A percentile compares a stretch with the other conserved stretches of the same genome.
Conservation (phyloP, 495 filamentous ascomycete genomes). For the Penicillium manginii region DNA sequence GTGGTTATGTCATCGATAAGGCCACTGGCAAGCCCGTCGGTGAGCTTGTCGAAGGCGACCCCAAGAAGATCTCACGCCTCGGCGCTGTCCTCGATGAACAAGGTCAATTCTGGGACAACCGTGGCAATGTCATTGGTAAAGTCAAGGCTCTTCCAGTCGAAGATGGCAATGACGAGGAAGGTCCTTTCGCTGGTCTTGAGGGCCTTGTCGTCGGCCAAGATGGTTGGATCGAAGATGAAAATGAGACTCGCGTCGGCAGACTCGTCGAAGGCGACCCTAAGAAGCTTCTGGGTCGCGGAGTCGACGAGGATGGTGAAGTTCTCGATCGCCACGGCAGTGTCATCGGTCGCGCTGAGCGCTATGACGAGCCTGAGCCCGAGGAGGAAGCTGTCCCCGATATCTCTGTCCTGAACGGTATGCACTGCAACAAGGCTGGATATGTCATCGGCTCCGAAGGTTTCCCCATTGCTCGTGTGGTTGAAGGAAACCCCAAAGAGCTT, state of each 20-base stretch:
- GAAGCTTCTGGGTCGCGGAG: conserved; percentile 63
- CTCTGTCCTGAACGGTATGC: conserved; percentile 65
- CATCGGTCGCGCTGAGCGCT: conserved; percentile 64
- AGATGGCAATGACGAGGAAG: conserved; percentile 56
- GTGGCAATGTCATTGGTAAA: conserved; percentile 62
- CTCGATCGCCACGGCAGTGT: conserved; percentile 65
- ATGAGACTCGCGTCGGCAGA: conserved; percentile 60
- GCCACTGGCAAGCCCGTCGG: conserved; percentile 58
- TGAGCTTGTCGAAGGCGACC: conserved; percentile 62
- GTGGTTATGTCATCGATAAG: conserved; percentile 58
- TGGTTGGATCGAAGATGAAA: conserved; percentile 63
- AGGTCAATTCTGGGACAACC: conserved; percentile 65
- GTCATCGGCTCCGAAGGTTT: conserved; percentile 74
- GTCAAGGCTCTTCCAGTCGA: conserved; percentile 62
- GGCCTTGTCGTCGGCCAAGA: conserved; percentile 62
- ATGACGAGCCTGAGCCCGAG: conserved; percentile 50
- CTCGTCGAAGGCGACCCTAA: conserved; percentile 65
- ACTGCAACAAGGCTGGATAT: conserved; percentile 79
- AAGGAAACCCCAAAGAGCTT: conserved; percentile 69
- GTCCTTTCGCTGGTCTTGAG: conserved; percentile 66
- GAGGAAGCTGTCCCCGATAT: conserved; percentile 51
- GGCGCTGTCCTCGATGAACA: conserved; percentile 61
- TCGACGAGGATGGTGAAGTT: conserved; percentile 69
- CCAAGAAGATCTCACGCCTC: conserved; percentile 58
- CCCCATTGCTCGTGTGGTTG: conserved; percentile 68